These are phyloP conservation scores for Hortiboletus campestris DNA, from an alignment of 768 basidiomycete genomes.

Conservation along the genomic window DNA sequence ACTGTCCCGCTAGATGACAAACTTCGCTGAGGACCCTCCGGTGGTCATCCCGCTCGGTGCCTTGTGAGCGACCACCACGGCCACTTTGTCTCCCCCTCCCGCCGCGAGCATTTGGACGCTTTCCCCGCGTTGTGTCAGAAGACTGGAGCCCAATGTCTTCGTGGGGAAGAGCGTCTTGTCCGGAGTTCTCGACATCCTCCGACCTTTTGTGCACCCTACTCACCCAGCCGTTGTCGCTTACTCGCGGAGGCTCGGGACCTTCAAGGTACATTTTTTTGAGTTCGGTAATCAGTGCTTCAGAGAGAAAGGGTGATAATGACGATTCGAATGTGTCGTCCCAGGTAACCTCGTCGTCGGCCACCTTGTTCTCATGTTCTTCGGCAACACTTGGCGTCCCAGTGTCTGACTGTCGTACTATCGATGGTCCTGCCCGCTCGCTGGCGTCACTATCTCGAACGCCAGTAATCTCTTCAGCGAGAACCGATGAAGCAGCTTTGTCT, in stretches of 20 bases:
- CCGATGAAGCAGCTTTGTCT: constrained; percentile 29
- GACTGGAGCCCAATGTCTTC: constrained; percentile 21
- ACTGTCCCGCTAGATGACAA: constrained; percentile 33
- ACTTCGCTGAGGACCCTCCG: constrained; percentile 84
- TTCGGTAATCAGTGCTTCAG: constrained; percentile 53
- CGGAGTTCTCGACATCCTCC: constrained; percentile 21
- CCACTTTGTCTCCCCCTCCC: constrained; percentile 46
- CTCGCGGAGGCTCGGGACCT: constrained; percentile 74
- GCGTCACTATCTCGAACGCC: constrained; percentile 8
- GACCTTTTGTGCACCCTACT: constrained; percentile 41
- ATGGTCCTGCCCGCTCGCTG: background rate
- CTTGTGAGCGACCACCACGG: constrained; percentile 40
- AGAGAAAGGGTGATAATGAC: constrained; percentile 60
- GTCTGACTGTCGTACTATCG: constrained; percentile 3
- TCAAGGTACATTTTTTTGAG: constrained; percentile 77
- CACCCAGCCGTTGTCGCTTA: constrained; percentile 76
- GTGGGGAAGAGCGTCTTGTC: constrained; percentile 3
- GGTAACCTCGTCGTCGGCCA: constrained; percentile 36
- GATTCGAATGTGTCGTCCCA: constrained; percentile 66
- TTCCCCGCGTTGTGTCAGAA: constrained; percentile 34
- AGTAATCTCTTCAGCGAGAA: constrained; percentile 16
- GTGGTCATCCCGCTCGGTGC: constrained; percentile 54
- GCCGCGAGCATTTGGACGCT: constrained; percentile 40
- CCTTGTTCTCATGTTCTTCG: background rate
- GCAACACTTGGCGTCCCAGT: background rate